A percentile compares a stretch with the other conserved stretches of the same genome.
Evolutionary conservation across 257 asterid genomes (phyloP).

Genomic region (Primulina tabacum): DNA sequence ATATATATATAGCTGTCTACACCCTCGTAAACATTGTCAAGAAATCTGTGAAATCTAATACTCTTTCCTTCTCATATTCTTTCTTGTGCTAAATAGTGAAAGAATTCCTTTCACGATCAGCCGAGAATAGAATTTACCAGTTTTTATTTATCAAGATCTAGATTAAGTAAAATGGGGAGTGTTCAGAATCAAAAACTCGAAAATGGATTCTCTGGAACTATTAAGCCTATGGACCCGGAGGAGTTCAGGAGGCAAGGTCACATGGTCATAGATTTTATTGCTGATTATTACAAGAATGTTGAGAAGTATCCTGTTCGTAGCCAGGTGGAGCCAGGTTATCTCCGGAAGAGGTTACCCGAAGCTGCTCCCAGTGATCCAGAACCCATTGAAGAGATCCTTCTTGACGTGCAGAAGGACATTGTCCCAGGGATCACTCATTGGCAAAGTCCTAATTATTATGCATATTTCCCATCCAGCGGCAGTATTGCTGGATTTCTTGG

Average conservation of each 20-base stretch:
- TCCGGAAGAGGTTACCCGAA: slow-evolving; percentile 49
- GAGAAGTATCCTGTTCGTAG: slow-evolving; percentile 69
- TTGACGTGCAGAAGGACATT: slow-evolving; percentile 53
- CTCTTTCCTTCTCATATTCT: neutral
- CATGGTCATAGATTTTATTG: slow-evolving; percentile 60
- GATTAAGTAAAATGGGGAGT: slow-evolving; percentile 34
- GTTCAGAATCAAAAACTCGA: slow-evolving; percentile 36
- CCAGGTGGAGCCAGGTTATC: slow-evolving; percentile 74
- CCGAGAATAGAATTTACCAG: neutral
- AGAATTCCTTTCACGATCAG: neutral
- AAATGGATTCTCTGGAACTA: slow-evolving; percentile 30
- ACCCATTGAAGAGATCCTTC: slow-evolving; percentile 51
- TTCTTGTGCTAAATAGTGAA: slow-evolving; percentile 19
- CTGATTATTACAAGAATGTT: slow-evolving; percentile 67
- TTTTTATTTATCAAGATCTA: too few species aligned
- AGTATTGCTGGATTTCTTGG: slow-evolving; percentile 76
- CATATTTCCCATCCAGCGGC: slow-evolving; percentile 66
- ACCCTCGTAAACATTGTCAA: neutral
- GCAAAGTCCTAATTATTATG: slow-evolving; percentile 78
- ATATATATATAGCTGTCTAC: neutral
- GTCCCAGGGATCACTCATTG: slow-evolving; percentile 78
- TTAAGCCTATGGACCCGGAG: slow-evolving; percentile 63
- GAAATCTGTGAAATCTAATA: too few species aligned
- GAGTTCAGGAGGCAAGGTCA: slow-evolving; percentile 66
- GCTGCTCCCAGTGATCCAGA: slow-evolving; percentile 60